phyloP scores from a whole-genome alignment of 2,329 filamentous ascomycete genomes.

The Pseudogymnoascus sp. region DNA sequence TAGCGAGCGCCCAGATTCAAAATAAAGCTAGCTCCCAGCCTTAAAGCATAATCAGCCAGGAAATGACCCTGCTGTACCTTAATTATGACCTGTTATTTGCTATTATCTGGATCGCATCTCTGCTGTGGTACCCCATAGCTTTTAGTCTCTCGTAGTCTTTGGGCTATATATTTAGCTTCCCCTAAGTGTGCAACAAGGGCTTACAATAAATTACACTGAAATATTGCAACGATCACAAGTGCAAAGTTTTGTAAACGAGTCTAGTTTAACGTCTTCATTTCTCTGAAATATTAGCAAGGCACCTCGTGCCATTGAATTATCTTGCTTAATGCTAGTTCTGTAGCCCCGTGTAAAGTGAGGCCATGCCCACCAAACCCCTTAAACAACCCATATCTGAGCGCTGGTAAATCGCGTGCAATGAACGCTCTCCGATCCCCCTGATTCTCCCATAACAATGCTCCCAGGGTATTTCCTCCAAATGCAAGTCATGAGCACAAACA shows the following conservation, averaged over 20 bases:
- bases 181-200: neutral
- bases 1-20: neutral
- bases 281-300: neutral
- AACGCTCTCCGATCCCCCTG: neutral
- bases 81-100: neutral
- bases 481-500: neutral
- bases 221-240: neutral
- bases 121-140: neutral
- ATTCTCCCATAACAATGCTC: neutral
- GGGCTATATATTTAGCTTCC: neutral
- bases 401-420: neutral
- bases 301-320: neutral
- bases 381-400: neutral
- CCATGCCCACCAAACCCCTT: neutral
- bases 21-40: neutral
- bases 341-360: neutral
- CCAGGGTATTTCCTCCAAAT: conserved; percentile 8
- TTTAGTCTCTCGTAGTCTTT: neutral
- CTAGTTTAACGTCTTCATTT: neutral
- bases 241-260: neutral
- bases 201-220: neutral
- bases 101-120: neutral
- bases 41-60: neutral
- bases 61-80: neutral
- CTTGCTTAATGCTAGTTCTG: neutral